Conservation (phyloP, 148 eudicot genomes). For the Tetragonia tetragonoides region DNA sequence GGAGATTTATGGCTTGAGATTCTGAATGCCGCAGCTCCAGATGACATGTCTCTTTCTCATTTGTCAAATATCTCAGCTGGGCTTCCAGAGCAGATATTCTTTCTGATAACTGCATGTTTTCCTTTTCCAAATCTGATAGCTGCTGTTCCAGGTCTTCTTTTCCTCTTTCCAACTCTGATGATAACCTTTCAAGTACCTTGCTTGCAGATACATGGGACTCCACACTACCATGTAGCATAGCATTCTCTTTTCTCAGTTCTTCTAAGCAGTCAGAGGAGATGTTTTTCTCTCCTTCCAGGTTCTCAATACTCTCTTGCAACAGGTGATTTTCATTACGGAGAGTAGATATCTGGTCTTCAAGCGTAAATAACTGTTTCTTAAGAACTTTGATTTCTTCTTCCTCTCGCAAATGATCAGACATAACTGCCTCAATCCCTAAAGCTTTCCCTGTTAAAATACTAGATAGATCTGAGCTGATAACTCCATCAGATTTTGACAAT, state of each 20-base stretch:
- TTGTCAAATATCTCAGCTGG: slow-evolving; percentile 47
- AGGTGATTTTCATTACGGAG: slow-evolving; percentile 34
- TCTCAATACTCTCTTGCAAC: slow-evolving; percentile 42
- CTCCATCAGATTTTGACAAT: slow-evolving; percentile 22
- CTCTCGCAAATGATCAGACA: slow-evolving; percentile 27
- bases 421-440: slow-evolving; percentile 35
- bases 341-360: slow-evolving; percentile 44
- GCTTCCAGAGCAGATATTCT: slow-evolving; percentile 54
- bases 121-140: slow-evolving; percentile 48
- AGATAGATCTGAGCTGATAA: slow-evolving; percentile 1
- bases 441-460: slow-evolving; percentile 22
- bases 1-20: slow-evolving; percentile 39
- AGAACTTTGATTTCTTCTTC: slow-evolving; percentile 44
- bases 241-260: slow-evolving; percentile 38
- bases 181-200: slow-evolving; percentile 44
- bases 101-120: slow-evolving; percentile 56
- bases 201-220: slow-evolving; percentile 51
- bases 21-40: slow-evolving; percentile 52
- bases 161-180: slow-evolving; percentile 46
- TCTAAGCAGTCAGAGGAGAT: slow-evolving; percentile 35
- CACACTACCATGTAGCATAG: slow-evolving; percentile 34
- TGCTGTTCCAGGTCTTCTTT: slow-evolving; percentile 53
- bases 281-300: slow-evolving; percentile 37
- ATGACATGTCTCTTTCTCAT: slow-evolving; percentile 51
- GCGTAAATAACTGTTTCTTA: slow-evolving; percentile 28